Percentiles rank a stretch among this genome's conserved stretches.
phyloP scores from a whole-genome alignment of 1,284 basidiomycete species.

The Taiwanofungus camphoratus region DNA sequence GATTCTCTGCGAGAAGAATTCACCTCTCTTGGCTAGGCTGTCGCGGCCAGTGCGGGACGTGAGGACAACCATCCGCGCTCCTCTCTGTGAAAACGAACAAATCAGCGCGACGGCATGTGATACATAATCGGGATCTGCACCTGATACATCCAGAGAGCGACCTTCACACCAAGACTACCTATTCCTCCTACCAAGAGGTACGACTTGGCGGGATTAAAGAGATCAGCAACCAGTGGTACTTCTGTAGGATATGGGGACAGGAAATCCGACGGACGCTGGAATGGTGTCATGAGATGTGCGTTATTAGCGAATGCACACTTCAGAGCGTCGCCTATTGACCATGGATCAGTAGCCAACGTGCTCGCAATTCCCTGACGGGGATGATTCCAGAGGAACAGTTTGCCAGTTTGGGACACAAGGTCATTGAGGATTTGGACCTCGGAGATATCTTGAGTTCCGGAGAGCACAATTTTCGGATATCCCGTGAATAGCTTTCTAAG shows the following conservation, averaged over 20 bases:
- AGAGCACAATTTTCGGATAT: constrained; percentile 10
- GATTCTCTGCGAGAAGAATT: constrained; percentile 23
- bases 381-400: constrained; percentile 14
- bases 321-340: constrained; percentile 11
- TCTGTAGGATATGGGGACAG: not conserved
- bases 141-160: constrained; percentile 37
- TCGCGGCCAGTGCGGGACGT: constrained; percentile 33
- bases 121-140: constrained; percentile 16
- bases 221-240: not conserved
- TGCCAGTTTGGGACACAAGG: constrained; percentile 2
- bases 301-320: not conserved
- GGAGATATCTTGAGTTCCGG: constrained; percentile 7
- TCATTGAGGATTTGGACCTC: constrained; percentile 6
- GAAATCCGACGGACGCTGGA: not conserved
- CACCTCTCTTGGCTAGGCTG: constrained; percentile 15
- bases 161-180: constrained; percentile 26
- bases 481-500: not conserved
- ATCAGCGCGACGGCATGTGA: not conserved
- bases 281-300: not conserved
- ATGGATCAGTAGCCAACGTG: constrained; percentile 10
- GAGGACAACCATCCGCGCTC: constrained; percentile 32
- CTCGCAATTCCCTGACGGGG: constrained; percentile 6
- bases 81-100: constrained; percentile 26
- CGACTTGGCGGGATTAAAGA: constrained; percentile 12
- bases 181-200: constrained; percentile 22